phyloP scores from a whole-genome alignment of 768 basidiomycete genomes.

The Mycena epipterygia region DNA sequence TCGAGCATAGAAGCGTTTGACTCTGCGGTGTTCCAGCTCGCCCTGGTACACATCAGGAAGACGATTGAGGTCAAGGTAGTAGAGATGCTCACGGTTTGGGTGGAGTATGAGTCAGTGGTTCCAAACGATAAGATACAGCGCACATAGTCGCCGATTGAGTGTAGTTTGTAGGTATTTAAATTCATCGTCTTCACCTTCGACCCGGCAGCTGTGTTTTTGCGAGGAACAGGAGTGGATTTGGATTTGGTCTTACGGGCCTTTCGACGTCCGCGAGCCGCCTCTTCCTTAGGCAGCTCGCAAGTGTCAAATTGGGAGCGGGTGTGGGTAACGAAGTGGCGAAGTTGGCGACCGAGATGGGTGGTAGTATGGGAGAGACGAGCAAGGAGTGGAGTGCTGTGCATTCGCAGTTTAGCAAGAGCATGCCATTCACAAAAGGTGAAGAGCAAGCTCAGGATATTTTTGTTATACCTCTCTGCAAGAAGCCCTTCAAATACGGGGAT shows the following conservation, averaged over 20 bases:
- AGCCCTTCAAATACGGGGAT: conserved; percentile 46
- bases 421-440: conserved; percentile 10
- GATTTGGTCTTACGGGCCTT: conserved; percentile 9
- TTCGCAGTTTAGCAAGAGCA: background rate
- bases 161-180: conserved; percentile 48
- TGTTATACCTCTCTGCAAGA: background rate
- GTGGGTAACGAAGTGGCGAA: background rate
- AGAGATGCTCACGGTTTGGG: conserved; percentile 51
- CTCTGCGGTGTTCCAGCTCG: conserved; percentile 50
- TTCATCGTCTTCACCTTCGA: conserved; percentile 39
- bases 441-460: background rate
- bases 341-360: conserved; percentile 32
- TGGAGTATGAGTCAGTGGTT: conserved; percentile 54
- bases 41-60: conserved; percentile 41
- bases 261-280: conserved; percentile 9
- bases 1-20: conserved; percentile 49
- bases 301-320: background rate
- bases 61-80: background rate
- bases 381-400: background rate
- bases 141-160: conserved; percentile 50
- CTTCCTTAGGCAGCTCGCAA: background rate
- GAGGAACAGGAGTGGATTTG: background rate
- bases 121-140: conserved; percentile 42
- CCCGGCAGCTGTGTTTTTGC: background rate
- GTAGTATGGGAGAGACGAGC: background rate